Conservation (phyloP, 2,329 filamentous ascomycete species). For the Drechslera avenae region DNA sequence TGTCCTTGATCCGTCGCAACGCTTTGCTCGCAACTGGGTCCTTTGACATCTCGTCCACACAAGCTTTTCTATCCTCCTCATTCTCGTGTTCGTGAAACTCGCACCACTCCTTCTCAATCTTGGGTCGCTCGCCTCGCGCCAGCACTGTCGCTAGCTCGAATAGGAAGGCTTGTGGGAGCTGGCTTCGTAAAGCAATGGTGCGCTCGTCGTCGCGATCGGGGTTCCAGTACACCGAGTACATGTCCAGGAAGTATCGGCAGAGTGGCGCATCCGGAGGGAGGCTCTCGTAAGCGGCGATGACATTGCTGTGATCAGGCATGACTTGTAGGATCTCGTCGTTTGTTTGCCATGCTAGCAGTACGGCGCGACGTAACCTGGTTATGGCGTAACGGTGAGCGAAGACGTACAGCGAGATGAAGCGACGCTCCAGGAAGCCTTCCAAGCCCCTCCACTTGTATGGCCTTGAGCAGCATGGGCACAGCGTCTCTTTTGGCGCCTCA, state of each 20-base stretch:
- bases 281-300: constrained; percentile 42
- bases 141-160: constrained; percentile 43
- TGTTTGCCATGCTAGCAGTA: constrained; percentile 43
- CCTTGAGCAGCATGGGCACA: constrained; percentile 44
- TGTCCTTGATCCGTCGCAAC: constrained; percentile 40
- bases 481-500: constrained; percentile 42
- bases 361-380: constrained; percentile 38
- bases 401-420: constrained; percentile 44
- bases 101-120: constrained; percentile 46
- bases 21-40: constrained; percentile 39
- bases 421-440: constrained; percentile 46
- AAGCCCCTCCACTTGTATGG: constrained; percentile 46
- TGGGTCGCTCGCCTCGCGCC: constrained; percentile 41
- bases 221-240: constrained; percentile 47
- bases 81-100: constrained; percentile 45
- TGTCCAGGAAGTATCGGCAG: constrained; percentile 45
- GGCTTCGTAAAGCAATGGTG: constrained; percentile 37
- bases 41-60: constrained; percentile 39
- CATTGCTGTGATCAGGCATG: constrained; percentile 47
- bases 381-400: constrained; percentile 44
- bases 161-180: constrained; percentile 42
- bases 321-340: constrained; percentile 46
- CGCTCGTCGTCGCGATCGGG: constrained; percentile 42
- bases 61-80: constrained; percentile 41
- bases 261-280: constrained; percentile 38